Conservation (phyloP, 768 basidiomycete species). For the Leccinum pellstonianum region DNA sequence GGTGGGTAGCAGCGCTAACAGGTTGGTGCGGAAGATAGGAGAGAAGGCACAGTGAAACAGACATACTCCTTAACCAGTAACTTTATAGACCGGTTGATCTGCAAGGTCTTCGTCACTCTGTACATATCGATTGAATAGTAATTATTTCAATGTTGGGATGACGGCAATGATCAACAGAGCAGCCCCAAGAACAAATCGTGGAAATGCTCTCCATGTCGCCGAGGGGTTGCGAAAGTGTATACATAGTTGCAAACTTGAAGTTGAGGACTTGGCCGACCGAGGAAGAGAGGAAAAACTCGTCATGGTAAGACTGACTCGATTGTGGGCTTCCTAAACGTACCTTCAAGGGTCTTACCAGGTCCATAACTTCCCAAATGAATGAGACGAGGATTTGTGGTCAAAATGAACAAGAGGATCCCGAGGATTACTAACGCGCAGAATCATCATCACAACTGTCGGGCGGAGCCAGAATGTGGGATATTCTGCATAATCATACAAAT, state of each 20-base stretch:
- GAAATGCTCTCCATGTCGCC: not conserved
- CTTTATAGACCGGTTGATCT: not conserved
- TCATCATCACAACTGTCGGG: conserved; percentile 1
- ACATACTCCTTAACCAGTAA: not conserved
- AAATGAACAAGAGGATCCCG: no score
- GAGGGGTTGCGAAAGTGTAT: not conserved
- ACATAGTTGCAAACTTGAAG: not conserved
- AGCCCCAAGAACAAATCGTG: not conserved
- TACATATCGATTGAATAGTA: not conserved
- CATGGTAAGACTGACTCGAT: not conserved
- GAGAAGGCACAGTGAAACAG: not conserved
- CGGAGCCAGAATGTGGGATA: no score
- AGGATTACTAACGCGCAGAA: not conserved
- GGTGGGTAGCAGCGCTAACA: not conserved
- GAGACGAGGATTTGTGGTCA: no score
- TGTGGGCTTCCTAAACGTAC: not conserved
- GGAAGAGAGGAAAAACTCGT: not conserved
- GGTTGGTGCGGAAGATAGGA: not conserved
- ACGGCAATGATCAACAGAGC: not conserved
- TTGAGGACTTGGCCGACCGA: not conserved
- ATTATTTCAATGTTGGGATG: not conserved
- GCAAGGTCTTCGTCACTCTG: not conserved
- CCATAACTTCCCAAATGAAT: not conserved
- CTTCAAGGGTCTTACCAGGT: not conserved
- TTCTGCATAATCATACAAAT: no score